Percentiles rank a stretch among this genome's conserved stretches.
phyloP scores from a whole-genome alignment of 23 red algal species.

The Gracilariopsis chorda region DNA sequence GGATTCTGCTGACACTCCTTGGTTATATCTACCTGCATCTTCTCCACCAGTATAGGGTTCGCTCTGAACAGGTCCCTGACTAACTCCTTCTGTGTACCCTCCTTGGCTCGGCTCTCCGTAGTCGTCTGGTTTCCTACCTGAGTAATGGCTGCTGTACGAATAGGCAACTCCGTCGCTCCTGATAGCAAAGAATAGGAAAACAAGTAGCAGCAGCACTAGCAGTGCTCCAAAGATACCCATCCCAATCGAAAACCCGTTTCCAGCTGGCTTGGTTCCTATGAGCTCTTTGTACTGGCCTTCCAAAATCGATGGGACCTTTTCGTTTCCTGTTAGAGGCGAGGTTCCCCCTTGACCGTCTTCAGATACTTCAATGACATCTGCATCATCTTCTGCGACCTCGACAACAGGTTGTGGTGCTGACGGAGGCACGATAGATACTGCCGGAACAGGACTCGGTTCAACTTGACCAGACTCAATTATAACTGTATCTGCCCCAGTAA shows the following conservation, averaged over 20 bases:
- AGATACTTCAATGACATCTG: background rate
- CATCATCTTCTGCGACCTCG: slow-evolving; percentile 2
- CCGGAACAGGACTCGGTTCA: slow-evolving; percentile 10
- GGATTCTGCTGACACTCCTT: slow-evolving; percentile 12
- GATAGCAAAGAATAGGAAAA: slow-evolving; percentile 55
- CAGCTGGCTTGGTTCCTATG: slow-evolving; percentile 28
- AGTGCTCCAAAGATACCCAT: slow-evolving; percentile 58
- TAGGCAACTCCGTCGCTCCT: slow-evolving; percentile 23
- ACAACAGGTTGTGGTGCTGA: slow-evolving; percentile 13
- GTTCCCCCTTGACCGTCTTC: background rate
- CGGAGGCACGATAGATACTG: background rate
- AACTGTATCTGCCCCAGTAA: slow-evolving; percentile 1
- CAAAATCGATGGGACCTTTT: slow-evolving; percentile 10
- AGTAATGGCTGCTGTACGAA: slow-evolving; percentile 61
- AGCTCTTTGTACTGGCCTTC: slow-evolving; percentile 52
- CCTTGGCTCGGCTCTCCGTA: slow-evolving; percentile 45
- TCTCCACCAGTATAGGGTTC: background rate
- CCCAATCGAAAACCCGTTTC: slow-evolving; percentile 48
- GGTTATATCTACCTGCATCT: background rate
- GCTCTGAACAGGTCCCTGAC: background rate
- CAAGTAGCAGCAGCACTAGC: slow-evolving; percentile 30
- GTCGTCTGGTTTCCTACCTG: slow-evolving; percentile 31
- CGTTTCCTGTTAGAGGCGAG: background rate
- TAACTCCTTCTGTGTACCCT: slow-evolving; percentile 26
- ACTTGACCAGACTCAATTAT: background rate